Evolutionary conservation across 164 flowering plant genomes (phyloP).

Genomic region (Nymphaea thermarum): DNA sequence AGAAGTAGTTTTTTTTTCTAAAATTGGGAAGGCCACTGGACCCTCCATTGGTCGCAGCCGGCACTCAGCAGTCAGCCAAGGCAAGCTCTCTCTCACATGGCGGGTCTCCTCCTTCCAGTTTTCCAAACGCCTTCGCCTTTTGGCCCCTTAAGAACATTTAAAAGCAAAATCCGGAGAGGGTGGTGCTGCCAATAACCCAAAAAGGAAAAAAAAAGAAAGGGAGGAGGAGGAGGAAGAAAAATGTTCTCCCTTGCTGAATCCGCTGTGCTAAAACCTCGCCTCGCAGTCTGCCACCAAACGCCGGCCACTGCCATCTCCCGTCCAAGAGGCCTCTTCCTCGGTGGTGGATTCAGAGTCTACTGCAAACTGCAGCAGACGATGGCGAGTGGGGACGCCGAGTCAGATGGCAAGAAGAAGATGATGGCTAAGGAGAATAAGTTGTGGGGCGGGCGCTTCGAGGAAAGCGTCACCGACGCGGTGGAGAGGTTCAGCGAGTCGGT

Average conservation of each 20-base stretch:
- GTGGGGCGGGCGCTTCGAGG: slow-evolving; percentile 97
- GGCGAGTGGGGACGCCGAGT: background rate
- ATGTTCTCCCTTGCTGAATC: background rate
- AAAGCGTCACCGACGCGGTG: slow-evolving; percentile 74
- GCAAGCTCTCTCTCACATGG: too few relatives aligned
- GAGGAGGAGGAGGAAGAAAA: background rate
- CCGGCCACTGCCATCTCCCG: background rate
- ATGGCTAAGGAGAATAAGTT: slow-evolving; percentile 60
- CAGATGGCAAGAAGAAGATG: background rate
- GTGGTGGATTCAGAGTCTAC: background rate
- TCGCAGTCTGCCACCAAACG: background rate
- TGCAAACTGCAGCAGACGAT: background rate
- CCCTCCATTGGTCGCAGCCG: too few relatives aligned
- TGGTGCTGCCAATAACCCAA: too few relatives aligned
- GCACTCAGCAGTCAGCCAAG: too few relatives aligned
- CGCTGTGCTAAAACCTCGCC: background rate
- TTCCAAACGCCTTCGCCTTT: too few relatives aligned
- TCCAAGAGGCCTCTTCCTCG: background rate
- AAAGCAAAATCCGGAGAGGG: too few relatives aligned
- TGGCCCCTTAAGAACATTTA: too few relatives aligned
- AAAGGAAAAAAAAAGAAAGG: too few relatives aligned
- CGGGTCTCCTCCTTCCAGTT: too few relatives aligned
- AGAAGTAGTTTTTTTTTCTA: too few relatives aligned
- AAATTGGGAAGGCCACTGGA: too few relatives aligned
- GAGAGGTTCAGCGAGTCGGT: slow-evolving; percentile 97